Base-by-base conservation (phyloP, 768 basidiomycete species). In the Suillus spraguei region DNA sequence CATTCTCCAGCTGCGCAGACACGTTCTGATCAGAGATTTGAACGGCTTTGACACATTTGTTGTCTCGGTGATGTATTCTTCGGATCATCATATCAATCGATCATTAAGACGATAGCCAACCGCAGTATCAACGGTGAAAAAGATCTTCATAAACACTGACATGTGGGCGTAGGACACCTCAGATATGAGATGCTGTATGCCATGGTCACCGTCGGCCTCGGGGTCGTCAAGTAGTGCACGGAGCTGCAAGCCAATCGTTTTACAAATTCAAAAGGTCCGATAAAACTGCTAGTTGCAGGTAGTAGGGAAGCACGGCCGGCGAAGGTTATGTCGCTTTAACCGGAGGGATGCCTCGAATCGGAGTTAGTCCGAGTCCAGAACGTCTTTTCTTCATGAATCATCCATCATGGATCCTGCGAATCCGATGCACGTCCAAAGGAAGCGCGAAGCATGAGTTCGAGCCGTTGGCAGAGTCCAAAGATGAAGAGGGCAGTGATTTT, bases 401-500 rank as follows among this genome's bases (percentile, higher is more conserved):
- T 24, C n/a, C 36, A 55, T 16, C 6, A 55, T 38, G 38, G 38
- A 39, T 39, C 56, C 56, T 41, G 56, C 38, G 56, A 58, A 58
- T 58, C 56, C 38, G 56, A 58, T 58, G 55, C 56, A 58, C 8
- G 5, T 41, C 39, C 24, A 41, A 58, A 28, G 56, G 56, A 58
- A 58, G 56, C 38, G 38, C 38, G 56, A 58, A 58, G 56, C 38
- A 24, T 16, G 55, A 56, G 22, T 38, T n/a, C 16, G 16, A 24
- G 36, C 13, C 17, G 38, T 56, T 56, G 22, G 36, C 55, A 52
- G 38, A 42, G 60, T 60, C 42, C 52, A 59, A 22, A 60, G 60
- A 52, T 47, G 60, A 60, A 60, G 56, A 58, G 60, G 49, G 62
- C 60, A 22, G 36, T 63, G 56, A 58, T 58, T 39, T 58, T 39